A percentile compares a stretch with the other conserved stretches of the same genome.
phyloP scores from a whole-genome alignment of 1,284 basidiomycete species.

The Porodaedalea pini region DNA sequence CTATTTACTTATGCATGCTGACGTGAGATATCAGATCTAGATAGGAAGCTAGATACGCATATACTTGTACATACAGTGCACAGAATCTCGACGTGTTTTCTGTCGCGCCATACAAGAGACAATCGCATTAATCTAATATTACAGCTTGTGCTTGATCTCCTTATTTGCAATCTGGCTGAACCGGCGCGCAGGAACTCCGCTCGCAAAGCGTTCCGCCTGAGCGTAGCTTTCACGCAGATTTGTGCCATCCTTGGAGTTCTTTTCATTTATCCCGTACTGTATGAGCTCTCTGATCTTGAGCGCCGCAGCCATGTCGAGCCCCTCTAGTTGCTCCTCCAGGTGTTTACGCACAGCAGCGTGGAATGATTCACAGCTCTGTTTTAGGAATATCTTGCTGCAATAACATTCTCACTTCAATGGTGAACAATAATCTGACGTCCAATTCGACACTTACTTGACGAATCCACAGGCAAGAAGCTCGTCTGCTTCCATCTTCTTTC shows the following conservation, averaged over 20 bases:
- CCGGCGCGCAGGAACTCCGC: slow-evolving; percentile 49
- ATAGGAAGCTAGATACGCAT: no score
- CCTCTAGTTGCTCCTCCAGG: slow-evolving; percentile 48
- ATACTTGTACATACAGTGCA: no score
- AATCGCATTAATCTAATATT: no score
- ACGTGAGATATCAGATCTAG: slow-evolving; percentile 4
- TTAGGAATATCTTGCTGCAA: slow-evolving; percentile 56
- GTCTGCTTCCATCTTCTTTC: slow-evolving; percentile 58
- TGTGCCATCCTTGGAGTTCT: slow-evolving; percentile 59
- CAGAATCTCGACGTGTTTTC: no score
- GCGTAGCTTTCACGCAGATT: slow-evolving; percentile 68
- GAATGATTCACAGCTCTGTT: slow-evolving; percentile 49
- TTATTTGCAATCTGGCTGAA: slow-evolving; percentile 59
- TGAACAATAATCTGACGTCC: slow-evolving; percentile 6
- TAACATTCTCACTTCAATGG: slow-evolving; percentile 13
- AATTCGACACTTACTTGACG: slow-evolving; percentile 47
- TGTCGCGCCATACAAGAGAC: no score
- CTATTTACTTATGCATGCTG: neutral
- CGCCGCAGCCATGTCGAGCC: slow-evolving; percentile 52
- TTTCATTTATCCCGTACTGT: slow-evolving; percentile 53
- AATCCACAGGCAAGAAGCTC: slow-evolving; percentile 61
- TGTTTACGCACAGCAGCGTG: slow-evolving; percentile 48
- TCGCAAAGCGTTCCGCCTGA: slow-evolving; percentile 61
- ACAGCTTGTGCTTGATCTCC: slow-evolving; percentile 64
- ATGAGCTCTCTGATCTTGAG: slow-evolving; percentile 54